Evolutionary conservation across 2,329 filamentous ascomycete species (phyloP), one percentile per base, ranked within the genome.

Genomic region (Diplodia corticola): DNA sequence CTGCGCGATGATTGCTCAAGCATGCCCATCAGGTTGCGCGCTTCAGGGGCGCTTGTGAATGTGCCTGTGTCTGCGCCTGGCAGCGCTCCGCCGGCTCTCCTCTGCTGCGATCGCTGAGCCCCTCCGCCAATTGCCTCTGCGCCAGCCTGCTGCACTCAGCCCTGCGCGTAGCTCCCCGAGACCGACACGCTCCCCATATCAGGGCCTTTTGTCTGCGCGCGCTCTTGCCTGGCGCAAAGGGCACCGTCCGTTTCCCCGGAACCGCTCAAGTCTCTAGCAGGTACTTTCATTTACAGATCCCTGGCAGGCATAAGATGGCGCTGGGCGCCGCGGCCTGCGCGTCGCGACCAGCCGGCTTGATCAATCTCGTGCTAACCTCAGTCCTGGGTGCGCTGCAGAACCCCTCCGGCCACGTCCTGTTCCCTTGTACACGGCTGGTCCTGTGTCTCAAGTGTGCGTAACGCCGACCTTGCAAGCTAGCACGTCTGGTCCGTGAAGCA

Each of bases 391-490:
- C 55, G 55, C 24, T 28, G 55, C 37, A 60, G 55, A 49, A 17
- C 28, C 40, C 40, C 44, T 33, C 48, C 57, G 57, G 48, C 37
- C 57, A 61, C 44, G 55, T 60, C 55, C 40, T 60, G 24, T 60
- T 60, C 53, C 53, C 53, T 61, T 61, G 57, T 24, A 61, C 57
- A 61, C 57, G 57, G 57, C 57, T 63, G 48, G 60, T 63, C 24
- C 35, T 53, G 60, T 63, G 60, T 63, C 60, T 63, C 60, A 63
- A 53, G 60, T 63, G 30, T 28, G 59, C 59, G 59, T 63, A 61
- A 61, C 57, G 40, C 40, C 57, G 40, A 50, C 20, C 24, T 35
- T 40, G 40, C 40, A 61, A 60, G 26, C 57, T 57, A 57, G 54
- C 54, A 44, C 35, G n/a, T 44, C 35, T 57, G 33, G 54, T 35